Percentiles rank a stretch among this genome's conserved stretches.
Conservation (phyloP, 1,284 basidiomycete genomes). For the Ceraceosorus guamensis region DNA sequence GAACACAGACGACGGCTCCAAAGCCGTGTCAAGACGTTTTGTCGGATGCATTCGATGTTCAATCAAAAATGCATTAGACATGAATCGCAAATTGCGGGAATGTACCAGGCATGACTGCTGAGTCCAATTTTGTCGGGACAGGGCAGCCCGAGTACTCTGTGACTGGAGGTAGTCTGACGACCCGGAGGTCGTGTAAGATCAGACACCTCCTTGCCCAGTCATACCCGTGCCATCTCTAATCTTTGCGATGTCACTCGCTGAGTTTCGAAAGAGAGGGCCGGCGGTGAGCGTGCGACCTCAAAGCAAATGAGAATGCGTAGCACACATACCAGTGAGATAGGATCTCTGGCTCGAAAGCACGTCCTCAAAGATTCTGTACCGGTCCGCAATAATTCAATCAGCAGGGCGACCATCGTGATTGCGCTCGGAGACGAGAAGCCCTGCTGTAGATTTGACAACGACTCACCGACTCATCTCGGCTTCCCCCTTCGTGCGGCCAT, state of each 20-base stretch:
- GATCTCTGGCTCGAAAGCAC: constrained; percentile 44
- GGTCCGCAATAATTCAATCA: background rate
- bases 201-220: constrained; percentile 5
- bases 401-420: background rate
- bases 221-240: constrained; percentile 42
- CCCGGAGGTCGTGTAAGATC: background rate
- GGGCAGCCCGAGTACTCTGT: too few species aligned
- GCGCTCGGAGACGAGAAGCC: background rate
- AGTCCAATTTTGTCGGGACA: too few species aligned
- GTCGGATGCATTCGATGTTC: too few species aligned
- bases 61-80: too few species aligned
- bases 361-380: constrained; percentile 36
- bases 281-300: background rate
- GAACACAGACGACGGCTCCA: too few species aligned
- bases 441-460: background rate
- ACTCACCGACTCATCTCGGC: constrained; percentile 33
- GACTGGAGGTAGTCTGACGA: too few species aligned
- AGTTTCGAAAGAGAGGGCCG: background rate
- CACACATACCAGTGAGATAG: constrained; percentile 18
- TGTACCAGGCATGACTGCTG: too few species aligned
- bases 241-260: constrained; percentile 39
- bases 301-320: background rate
- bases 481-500: constrained; percentile 24
- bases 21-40: too few species aligned
- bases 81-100: too few species aligned